Evolutionary conservation across 1,139 yeast species (phyloP), one percentile per base, ranked within the genome.

Genomic region (Tardiomyces blankii): DNA sequence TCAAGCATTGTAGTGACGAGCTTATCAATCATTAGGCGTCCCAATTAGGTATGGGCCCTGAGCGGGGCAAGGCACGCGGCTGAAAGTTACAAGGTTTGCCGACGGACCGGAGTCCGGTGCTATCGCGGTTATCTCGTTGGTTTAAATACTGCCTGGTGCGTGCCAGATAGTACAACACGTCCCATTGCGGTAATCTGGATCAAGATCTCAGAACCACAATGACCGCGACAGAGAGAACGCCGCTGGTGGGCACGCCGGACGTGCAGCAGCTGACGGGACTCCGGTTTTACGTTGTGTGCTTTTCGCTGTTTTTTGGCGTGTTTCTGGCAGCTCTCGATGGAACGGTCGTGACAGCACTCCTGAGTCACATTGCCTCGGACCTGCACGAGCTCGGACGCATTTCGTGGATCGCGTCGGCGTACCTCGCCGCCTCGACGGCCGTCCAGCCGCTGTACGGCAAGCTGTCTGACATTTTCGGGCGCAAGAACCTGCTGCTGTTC

Each of bases 401-500:
- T 40, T 69, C 80, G 6, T 77, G 82, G 80, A 73, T 78, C 30
- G 82, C 81, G 3, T 75, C 82, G 0, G 72, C 81, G 0, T 79
- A 78, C 54, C 60, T 78, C 42, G 62, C 79, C n/a, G 71, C 83
- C 5, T 75, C 77, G 47, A 74, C 82, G 1, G 78, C 82, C 2
- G 75, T 78, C 54, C 85, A 79, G 63, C 96, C 96, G 1, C 64
- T 88, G 21, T 86, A 81, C 54, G 96, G 96, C 19, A 86, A 86
- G 58, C 64, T 88, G 32, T 81, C 93, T 3, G 96, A 87, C 57
- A 84, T 87, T 41, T 86, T 82, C 61, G 96, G 96, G 18, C 73
- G 95, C 55, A 82, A 77, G 58, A 60, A 67, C 8, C 61, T 76
- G 48, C 62, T 80, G 40, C 54, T 78, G 7, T 62, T 74, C 40